phyloP scores from a whole-genome alignment of 345 rosid genomes.

The Hevea brasiliensis region DNA sequence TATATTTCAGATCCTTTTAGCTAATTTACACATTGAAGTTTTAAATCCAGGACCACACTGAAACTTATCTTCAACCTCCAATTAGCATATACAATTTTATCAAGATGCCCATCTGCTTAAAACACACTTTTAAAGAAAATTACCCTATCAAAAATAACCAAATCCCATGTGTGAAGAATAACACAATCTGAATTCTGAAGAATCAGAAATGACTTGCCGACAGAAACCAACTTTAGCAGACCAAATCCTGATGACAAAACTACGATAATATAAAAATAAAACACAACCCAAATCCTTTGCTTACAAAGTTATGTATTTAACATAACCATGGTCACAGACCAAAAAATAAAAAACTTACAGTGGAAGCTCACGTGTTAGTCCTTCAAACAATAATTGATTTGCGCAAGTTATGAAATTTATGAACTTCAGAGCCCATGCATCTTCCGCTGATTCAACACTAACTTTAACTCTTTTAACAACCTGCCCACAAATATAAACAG shows the following conservation, averaged over 20 bases:
- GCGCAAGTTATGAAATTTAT: constrained; percentile 60
- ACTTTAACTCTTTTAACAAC: constrained; percentile 52
- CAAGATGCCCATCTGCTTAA: not conserved
- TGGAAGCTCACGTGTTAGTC: constrained; percentile 76
- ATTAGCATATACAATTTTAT: not conserved
- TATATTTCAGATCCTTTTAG: not conserved
- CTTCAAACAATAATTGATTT: constrained; percentile 65
- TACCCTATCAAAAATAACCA: not conserved
- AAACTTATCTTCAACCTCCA: not conserved
- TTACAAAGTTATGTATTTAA: constrained; percentile 3
- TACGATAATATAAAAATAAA: constrained; percentile 5
- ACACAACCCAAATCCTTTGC: not conserved
- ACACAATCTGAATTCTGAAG: not conserved
- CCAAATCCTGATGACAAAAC: not conserved
- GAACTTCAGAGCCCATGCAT: constrained; percentile 69
- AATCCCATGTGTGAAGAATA: not conserved
- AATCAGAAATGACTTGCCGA: not conserved
- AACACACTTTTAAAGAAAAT: not conserved
- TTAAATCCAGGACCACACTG: not conserved
- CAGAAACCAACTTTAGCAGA: constrained; percentile 1
- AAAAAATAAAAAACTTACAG: constrained; percentile 51
- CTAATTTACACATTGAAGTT: not conserved
- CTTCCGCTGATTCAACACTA: constrained; percentile 53
- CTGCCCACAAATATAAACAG: constrained; percentile 34
- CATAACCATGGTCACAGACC: not conserved